Evolutionary conservation across 352 stramenopile genomes (phyloP), one percentile per base, ranked within the genome.

Genomic region (Globisporangium rhizosaccharum): DNA sequence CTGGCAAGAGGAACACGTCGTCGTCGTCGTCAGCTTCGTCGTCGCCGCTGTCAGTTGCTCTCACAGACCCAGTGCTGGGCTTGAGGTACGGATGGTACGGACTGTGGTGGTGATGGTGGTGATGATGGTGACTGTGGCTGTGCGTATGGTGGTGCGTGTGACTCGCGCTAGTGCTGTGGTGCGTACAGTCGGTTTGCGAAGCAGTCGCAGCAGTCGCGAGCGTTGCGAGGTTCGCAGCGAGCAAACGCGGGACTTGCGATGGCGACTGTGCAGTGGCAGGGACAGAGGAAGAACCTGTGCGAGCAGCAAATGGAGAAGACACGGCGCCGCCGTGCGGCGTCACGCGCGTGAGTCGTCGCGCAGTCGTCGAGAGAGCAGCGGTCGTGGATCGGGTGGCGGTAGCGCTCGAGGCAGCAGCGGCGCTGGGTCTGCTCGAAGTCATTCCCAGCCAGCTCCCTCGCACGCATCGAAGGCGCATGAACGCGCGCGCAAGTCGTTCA

Each of bases 71-170:
- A 25, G 36, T 26, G 18, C 15, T 44, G 25, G 28, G 42, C 44
- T 64, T 64, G 30, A 12, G 42, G 33, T 64, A 53, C 60, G 60
- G 54, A 17, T 62, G 60, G 54, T 66, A 62, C 47, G 54, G 60
- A 36, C 60, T 51, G 39, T 66, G 47, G 30, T 54, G 47, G 20
- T 57, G 48, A 18, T 49, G 51, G 28, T 59, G 36, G 41, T 62
- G 57, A 10, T 51, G 56, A 18, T 23, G n/a, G 48, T 54, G 51
- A 51, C 41, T 48, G 15, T 54, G 33, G 39, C 33, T 37, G 39
- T 53, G 48, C 2, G 33, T 28, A 18, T 60, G 54, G 1, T 53
- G 30, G 17, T 59, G 17, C 36, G 37, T 18, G 28, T 28, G 14
- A n/a, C 20, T 37, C 23, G 20, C 36, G 17, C 33, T 36, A 5